Evolutionary conservation across 495 filamentous ascomycete species (phyloP), one percentile per base, ranked within the genome.

Genomic region (Staphylotrichum tortipilum): DNA sequence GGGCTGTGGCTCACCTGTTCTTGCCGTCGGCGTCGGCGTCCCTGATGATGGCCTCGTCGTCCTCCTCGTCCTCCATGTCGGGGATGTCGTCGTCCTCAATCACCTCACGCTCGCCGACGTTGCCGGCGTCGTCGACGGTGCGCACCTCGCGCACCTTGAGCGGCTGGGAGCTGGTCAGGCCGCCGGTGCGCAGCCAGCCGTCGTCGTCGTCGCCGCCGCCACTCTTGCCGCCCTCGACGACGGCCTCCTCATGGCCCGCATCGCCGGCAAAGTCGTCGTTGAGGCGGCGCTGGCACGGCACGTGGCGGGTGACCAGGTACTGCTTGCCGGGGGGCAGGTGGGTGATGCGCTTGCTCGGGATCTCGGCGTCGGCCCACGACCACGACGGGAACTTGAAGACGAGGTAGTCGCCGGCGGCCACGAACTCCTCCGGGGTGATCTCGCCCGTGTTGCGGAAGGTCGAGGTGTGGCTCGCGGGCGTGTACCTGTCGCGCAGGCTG

Each of bases 321-420:
- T 99, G 92, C 68, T 99, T 99, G 1, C 83, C 88, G 0, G 82
- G 71, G 3, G 92, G 92, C 1, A 99, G 83, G 59, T 95, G 85
- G 43, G 74, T 67, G 15, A 86, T 86, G 40, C 90, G 86, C 59
- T 88, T 86, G 26, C 79, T 73, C 3, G 82, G 77, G 17, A 78
- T 78, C 9, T 89, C 87, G 40, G 90, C 90, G 57, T 91, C 87
- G 49, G 82, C 79, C 92, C 92, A 99, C n/a, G 87, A 84, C 92
- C 92, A 99, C 38, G 91, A 92, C 6, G 92, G 92, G 68, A 99
- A 99, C 73, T 95, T 97, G 81, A 91, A 95, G 61, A 95, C 89
- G 33, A 99, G 85, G 68, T 96, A 99, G 71, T 99, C 92, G 56
- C 94, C 92, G 3, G 92, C 94, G 4, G 84, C 82, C 14, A 95